Evolutionary conservation across 345 rosid genomes (phyloP), one percentile per base, ranked within the genome.

Genomic region (Dipteronia dyeriana): DNA sequence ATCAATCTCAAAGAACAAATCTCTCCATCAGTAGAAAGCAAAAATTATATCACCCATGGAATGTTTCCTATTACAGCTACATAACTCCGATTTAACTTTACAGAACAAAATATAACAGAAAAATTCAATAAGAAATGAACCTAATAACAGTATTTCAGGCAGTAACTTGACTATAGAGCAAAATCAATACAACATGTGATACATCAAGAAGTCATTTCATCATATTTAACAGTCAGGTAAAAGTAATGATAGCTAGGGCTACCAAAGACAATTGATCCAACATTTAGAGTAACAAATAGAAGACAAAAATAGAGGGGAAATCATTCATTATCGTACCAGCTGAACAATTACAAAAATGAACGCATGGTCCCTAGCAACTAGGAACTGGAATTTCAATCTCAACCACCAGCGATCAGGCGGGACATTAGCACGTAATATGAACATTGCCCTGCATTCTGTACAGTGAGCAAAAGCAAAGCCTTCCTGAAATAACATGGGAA

Each of bases 391-490:
- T 85, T 95, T 94, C 92, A 97, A 82, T 84, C 98, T 92, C 87
- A 94, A 82, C 99, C 99, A 92, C 99, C 99, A 97, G 79, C 99
- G 90, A 75, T 97, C 98, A 76, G 98, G 82, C 66, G 99, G 99
- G 54, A 92, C 94, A 86, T 97, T 94, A 70, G 97, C 97, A 70
- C 99, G 90, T 78, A 97, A 87, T 84, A 92, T 78, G 83, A 97
- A 97, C 77, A 86, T 78, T 11, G 97, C 98, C 83, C 97, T 88
- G 90, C 99, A 97, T 82, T 97, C 99, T 71, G 99, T 94, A 86
- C 99, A 97, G 84, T 97, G 99, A 71, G 98, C 91, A 88, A 97
- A 97, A 78, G 99, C 99, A 90, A 94, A 97, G 72, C 99, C 99
- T 90, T 97, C 99, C 99, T 97, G 89, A 70, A 76, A 85, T 66